phyloP scores from a whole-genome alignment of 352 stramenopile species.

The Thalassiosira delicatula region DNA sequence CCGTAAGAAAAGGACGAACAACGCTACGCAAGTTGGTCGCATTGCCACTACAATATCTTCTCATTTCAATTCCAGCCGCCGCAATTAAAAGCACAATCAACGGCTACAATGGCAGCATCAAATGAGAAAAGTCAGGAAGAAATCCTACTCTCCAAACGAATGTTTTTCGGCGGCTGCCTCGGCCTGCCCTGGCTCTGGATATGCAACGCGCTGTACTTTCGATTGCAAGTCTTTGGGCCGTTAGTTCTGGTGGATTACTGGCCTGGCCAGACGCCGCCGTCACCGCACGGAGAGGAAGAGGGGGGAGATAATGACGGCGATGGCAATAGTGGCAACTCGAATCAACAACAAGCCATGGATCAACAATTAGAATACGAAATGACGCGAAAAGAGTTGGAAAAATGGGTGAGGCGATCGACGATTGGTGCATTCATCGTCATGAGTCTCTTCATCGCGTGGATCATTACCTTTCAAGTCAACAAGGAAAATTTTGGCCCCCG shows the following conservation, averaged over 20 bases:
- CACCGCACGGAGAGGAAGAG: neutral
- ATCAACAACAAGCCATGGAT: constrained; percentile 21
- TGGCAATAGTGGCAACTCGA: neutral
- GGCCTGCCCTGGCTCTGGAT: constrained; percentile 84
- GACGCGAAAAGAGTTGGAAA: constrained; percentile 44
- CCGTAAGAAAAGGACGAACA: too few relatives aligned
- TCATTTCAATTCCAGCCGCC: too few relatives aligned
- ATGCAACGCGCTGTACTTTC: constrained; percentile 75
- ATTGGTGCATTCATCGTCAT: constrained; percentile 56
- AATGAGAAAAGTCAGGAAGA: too few relatives aligned
- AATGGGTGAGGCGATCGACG: constrained; percentile 75
- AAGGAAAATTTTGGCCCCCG: constrained; percentile 65
- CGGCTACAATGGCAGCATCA: too few relatives aligned
- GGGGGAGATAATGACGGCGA: constrained; percentile 12
- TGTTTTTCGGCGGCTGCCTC: constrained; percentile 75
- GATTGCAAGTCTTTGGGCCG: constrained; percentile 47
- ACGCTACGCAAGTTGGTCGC: too few relatives aligned
- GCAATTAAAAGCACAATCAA: too few relatives aligned
- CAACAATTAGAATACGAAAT: constrained; percentile 22
- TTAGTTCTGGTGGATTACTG: constrained; percentile 56
- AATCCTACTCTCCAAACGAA: constrained; percentile 69
- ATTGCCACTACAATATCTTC: too few relatives aligned
- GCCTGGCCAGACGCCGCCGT: constrained; percentile 35
- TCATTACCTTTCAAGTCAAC: constrained; percentile 75
- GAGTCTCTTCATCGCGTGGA: constrained; percentile 70